These are phyloP conservation scores for Suillus ampliporus DNA, from an alignment of 768 basidiomycete species.

Conservation along the genomic window DNA sequence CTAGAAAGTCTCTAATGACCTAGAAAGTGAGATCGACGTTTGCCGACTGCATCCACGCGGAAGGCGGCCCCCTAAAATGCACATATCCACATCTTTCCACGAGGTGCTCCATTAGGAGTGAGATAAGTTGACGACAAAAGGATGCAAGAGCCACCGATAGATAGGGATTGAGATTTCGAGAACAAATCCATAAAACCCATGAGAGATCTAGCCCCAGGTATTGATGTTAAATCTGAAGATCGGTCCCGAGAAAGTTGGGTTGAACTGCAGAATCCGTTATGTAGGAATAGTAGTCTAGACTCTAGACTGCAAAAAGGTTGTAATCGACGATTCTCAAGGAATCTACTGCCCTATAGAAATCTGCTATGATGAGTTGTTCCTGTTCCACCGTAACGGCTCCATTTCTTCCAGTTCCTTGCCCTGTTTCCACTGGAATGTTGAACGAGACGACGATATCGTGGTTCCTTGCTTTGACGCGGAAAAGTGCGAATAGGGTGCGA, in stretches of 20 bases:
- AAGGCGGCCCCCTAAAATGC: conserved; percentile 4
- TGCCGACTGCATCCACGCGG: background rate
- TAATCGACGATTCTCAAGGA: conserved; percentile 74
- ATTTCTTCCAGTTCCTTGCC: conserved; percentile 37
- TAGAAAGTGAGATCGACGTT: conserved; percentile 2
- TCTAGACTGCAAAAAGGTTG: conserved; percentile 58
- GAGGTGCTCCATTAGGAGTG: conserved; percentile 3
- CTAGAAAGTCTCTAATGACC: background rate
- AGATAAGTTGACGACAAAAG: conserved; percentile 3
- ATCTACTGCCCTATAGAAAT: conserved; percentile 59
- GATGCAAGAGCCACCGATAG: background rate
- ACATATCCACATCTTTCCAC: background rate
- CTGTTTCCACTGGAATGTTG: conserved; percentile 70
- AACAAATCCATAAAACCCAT: background rate
- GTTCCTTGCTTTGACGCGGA: conserved; percentile 70
- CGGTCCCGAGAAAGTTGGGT: conserved; percentile 2
- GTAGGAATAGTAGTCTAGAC: background rate
- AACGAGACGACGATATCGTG: conserved; percentile 86
- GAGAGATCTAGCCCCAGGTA: background rate
- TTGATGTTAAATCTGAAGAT: background rate
- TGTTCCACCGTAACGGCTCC: conserved; percentile 46
- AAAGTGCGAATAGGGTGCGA: conserved; percentile 71
- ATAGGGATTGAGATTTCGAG: background rate
- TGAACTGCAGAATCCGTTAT: background rate
- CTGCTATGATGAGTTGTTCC: conserved; percentile 39